Percentiles rank a stretch among this genome's conserved stretches.
phyloP scores from a whole-genome alignment of 2,329 filamentous ascomycete species.

The Tolypocladium tropicale region DNA sequence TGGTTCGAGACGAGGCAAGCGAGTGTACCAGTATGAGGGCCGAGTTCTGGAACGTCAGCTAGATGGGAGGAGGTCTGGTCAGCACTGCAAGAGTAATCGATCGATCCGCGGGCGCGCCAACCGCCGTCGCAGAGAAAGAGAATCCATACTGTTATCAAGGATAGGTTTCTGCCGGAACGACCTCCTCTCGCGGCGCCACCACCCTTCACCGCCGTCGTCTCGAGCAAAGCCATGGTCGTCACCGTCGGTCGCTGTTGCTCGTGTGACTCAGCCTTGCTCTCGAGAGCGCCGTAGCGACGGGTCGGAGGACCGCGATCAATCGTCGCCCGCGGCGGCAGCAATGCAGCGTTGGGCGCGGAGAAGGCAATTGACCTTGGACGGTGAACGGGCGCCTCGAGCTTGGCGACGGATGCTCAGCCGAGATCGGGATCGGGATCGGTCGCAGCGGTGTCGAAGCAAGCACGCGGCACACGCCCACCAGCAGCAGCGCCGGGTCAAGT shows the following conservation, averaged over 20 bases:
- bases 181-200: conserved; percentile 3
- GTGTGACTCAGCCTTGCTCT: neutral
- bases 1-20: neutral
- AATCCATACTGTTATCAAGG: conserved; percentile 13
- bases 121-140: neutral
- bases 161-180: conserved; percentile 11
- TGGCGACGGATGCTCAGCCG: neutral
- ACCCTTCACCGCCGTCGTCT: conserved; percentile 6
- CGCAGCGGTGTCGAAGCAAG: neutral
- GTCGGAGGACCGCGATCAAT: neutral
- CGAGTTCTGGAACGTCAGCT: conserved; percentile 70
- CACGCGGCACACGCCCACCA: neutral
- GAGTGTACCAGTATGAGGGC: conserved; percentile 57
- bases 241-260: neutral
- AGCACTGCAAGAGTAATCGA: neutral
- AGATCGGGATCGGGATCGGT: neutral
- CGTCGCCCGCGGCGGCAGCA: neutral
- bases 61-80: conserved; percentile 8
- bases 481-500: neutral
- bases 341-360: neutral
- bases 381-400: neutral
- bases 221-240: conserved; percentile 4
- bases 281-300: neutral
- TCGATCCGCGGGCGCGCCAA: neutral
- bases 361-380: neutral